A percentile compares a stretch with the other conserved stretches of the same genome.
Conservation (phyloP, 768 basidiomycete genomes). For the Podaxis mareebaensis region DNA sequence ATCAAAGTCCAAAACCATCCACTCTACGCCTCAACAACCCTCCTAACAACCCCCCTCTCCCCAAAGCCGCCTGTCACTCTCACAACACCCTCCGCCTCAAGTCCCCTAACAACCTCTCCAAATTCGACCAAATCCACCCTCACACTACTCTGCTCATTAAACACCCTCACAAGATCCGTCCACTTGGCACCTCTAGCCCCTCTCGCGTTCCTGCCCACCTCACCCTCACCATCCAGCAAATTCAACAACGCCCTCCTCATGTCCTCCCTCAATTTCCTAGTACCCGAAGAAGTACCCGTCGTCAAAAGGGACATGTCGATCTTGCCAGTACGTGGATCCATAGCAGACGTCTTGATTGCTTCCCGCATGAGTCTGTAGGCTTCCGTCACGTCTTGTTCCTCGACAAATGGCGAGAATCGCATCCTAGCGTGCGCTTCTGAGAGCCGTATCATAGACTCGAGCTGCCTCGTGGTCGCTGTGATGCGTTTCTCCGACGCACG, state of each 20-base stretch:
- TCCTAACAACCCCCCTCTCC: slow-evolving; percentile 78
- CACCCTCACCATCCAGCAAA: slow-evolving; percentile 54
- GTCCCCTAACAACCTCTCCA: slow-evolving; percentile 66
- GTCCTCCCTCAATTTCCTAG: slow-evolving; percentile 85
- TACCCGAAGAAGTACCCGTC: slow-evolving; percentile 87
- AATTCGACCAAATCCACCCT: slow-evolving; percentile 82
- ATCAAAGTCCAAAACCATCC: neutral
- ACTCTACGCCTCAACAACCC: slow-evolving; percentile 39
- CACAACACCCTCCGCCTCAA: slow-evolving; percentile 86
- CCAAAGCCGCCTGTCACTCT: slow-evolving; percentile 82
- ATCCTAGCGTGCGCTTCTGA: slow-evolving; percentile 96
- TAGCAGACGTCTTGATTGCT: slow-evolving; percentile 91
- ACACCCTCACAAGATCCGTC: slow-evolving; percentile 74
- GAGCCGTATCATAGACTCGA: slow-evolving; percentile 96
- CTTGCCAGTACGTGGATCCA: slow-evolving; percentile 95
- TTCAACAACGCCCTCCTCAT: slow-evolving; percentile 79
- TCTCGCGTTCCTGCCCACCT: slow-evolving; percentile 53
- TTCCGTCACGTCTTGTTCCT: slow-evolving; percentile 84
- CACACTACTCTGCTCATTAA: slow-evolving; percentile 85
- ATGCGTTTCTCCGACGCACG: slow-evolving; percentile 89
- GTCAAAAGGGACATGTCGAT: slow-evolving; percentile 96
- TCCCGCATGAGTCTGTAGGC: slow-evolving; percentile 95
- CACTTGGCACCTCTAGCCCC: slow-evolving; percentile 71
- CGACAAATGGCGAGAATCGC: slow-evolving; percentile 88
- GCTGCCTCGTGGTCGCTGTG: slow-evolving; percentile 95